A percentile compares a stretch with the other conserved stretches of the same genome.
These are phyloP conservation scores for Xylariaceae sp. DNA, from an alignment of 2,329 filamentous ascomycete species.

Conservation along the genomic window DNA sequence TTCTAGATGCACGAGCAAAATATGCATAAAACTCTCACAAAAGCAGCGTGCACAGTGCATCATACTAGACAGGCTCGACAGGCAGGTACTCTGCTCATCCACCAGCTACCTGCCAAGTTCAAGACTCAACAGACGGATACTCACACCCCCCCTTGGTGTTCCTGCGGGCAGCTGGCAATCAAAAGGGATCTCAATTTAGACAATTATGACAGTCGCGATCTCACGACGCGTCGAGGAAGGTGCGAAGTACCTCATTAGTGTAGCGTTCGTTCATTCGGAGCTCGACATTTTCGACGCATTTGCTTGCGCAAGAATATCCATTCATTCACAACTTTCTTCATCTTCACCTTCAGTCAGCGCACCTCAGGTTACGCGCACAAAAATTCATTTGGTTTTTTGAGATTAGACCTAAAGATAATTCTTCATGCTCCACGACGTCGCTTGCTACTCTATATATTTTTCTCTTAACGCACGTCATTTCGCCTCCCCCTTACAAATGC, in stretches of 20 bases:
- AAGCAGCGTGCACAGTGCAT: too few species aligned
- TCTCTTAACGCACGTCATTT: neutral
- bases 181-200: neutral
- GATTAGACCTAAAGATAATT: too few species aligned
- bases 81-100: neutral
- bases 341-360: neutral
- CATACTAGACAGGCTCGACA: too few species aligned
- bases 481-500: neutral
- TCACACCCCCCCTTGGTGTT: neutral
- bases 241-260: neutral
- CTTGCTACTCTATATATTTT: too few species aligned
- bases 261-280: too few species aligned
- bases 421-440: too few species aligned
- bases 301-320: neutral
- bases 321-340: neutral
- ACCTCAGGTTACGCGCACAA: too few species aligned
- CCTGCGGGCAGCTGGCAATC: neutral
- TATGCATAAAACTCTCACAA: too few species aligned
- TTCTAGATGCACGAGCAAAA: too few species aligned
- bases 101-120: neutral
- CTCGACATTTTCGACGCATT: too few species aligned
- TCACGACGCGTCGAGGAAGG: slow-evolving; percentile 7
- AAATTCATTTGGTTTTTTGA: too few species aligned
- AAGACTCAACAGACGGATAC: neutral
- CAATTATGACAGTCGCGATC: slow-evolving; percentile 12